These are phyloP conservation scores for Pyrenophora graminea DNA, from an alignment of 2,329 filamentous ascomycete genomes.

Conservation along the genomic window DNA sequence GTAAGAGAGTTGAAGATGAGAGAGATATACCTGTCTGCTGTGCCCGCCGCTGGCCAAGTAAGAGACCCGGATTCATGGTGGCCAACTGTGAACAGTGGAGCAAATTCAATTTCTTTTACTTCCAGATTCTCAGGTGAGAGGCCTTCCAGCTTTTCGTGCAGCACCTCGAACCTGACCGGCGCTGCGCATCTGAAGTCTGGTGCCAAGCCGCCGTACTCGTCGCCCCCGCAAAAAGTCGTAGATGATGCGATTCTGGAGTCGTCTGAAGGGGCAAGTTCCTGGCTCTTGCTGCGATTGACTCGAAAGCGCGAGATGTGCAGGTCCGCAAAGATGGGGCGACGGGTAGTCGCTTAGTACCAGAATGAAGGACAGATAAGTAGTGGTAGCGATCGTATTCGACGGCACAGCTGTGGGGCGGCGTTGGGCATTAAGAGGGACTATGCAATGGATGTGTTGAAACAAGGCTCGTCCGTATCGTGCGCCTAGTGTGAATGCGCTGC, in stretches of 20 bases:
- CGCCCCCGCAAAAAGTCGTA: constrained; percentile 2
- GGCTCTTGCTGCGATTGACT: background rate
- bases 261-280: background rate
- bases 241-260: background rate
- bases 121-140: constrained; percentile 2
- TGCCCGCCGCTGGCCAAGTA: constrained; percentile 32
- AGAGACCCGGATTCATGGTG: constrained; percentile 32
- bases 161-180: constrained; percentile 16
- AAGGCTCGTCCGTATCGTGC: constrained; percentile 4
- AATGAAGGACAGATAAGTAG: constrained; percentile 28
- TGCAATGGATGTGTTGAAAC: background rate
- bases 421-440: constrained; percentile 9
- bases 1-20: constrained; percentile 1
- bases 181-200: constrained; percentile 24
- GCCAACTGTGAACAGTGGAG: constrained; percentile 7
- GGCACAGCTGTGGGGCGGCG: constrained; percentile 15
- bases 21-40: constrained; percentile 31
- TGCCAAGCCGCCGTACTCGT: constrained; percentile 19
- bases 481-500: constrained; percentile 16
- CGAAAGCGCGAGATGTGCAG: constrained; percentile 2
- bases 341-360: constrained; percentile 20
- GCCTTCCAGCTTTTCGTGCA: constrained; percentile 14
- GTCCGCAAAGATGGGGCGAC: constrained; percentile 7
- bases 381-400: constrained; percentile 25
- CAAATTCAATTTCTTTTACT: constrained; percentile 5